Evolutionary conservation across 2,329 filamentous ascomycete species (phyloP).

Genomic region (Helotiales sp.): DNA sequence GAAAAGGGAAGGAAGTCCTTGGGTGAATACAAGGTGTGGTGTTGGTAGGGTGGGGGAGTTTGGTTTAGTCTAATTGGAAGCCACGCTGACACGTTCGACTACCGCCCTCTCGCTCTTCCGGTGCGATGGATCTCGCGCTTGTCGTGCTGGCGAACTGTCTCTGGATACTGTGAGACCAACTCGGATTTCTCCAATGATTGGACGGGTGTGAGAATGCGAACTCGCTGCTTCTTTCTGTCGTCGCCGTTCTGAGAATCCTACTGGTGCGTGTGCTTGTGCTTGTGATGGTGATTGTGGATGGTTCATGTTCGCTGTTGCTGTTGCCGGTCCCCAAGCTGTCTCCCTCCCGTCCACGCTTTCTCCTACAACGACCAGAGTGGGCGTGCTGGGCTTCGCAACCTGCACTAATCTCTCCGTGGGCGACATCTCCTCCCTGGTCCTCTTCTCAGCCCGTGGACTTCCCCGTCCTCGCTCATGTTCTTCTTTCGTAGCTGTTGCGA

Average conservation of each 20-base stretch:
- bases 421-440: constrained; percentile 10
- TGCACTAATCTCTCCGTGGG: constrained; percentile 27
- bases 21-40: neutral
- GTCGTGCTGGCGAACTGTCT: constrained; percentile 16
- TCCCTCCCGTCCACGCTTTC: constrained; percentile 19
- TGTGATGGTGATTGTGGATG: neutral
- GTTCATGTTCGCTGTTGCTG: constrained; percentile 35
- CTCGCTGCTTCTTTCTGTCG: constrained; percentile 13
- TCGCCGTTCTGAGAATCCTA: constrained; percentile 44
- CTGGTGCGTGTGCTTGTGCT: constrained; percentile 4
- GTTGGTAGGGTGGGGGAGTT: too few species aligned
- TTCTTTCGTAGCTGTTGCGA: constrained; percentile 30
- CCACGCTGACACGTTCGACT: constrained; percentile 48
- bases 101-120: constrained; percentile 60
- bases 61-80: constrained; percentile 21
- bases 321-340: constrained; percentile 27
- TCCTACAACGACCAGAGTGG: constrained; percentile 38
- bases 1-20: neutral
- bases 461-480: constrained; percentile 16
- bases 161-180: constrained; percentile 38
- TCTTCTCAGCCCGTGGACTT: neutral
- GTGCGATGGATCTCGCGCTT: constrained; percentile 45
- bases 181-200: constrained; percentile 29
- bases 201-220: neutral
- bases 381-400: constrained; percentile 34